Evolutionary conservation across 257 asterid species (phyloP), one percentile per base, ranked within the genome.

Genomic region (Buddleja alternifolia): DNA sequence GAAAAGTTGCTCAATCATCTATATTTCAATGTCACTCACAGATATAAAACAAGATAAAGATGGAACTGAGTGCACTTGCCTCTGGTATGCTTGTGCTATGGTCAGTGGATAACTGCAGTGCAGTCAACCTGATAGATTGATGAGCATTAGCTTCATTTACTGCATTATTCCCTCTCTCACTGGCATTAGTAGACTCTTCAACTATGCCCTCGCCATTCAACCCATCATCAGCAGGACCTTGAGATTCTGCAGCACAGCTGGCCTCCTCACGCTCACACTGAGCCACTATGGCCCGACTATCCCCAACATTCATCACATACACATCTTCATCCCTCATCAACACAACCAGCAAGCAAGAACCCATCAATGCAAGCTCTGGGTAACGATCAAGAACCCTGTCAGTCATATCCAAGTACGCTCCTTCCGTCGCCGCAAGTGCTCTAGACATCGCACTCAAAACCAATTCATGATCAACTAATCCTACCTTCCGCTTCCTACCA

Each of bases 281-380:
- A 7, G 98, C 98, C 59, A 93, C 95, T 66, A 93, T 87, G 65
- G 98, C 98, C 69, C 98, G 87, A 79, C 98, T 90, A 78, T 93
- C 98, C 54, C 98, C 98, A 56, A 93, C 86, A 63, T 93, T 93
- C 98, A 93, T 93, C 77, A 88, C 97, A 78, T 88, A 93, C 39
- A 93, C 98, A 66, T 90, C 98, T n/a, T 90, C 98, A 61, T 90
- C 98, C 78, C 95, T 93, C 98, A 93, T 93, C 84, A 90, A 81
- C 0, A 73, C 96, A 64, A 84, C 98, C 84, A 93, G 77, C 80
- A 93, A 78, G 76, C 98, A 93, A 73, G 98, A 93, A 61, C 98
- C 98, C 97, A 93, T 93, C 80, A 93, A 75, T 7, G 98, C 98
- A 71, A 93, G 90, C 80, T 93, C 98, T 7, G 97, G 98, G 73